Evolutionary conservation across 2,329 filamentous ascomycete species (phyloP).

Genomic region (Penicillium vulpinum): DNA sequence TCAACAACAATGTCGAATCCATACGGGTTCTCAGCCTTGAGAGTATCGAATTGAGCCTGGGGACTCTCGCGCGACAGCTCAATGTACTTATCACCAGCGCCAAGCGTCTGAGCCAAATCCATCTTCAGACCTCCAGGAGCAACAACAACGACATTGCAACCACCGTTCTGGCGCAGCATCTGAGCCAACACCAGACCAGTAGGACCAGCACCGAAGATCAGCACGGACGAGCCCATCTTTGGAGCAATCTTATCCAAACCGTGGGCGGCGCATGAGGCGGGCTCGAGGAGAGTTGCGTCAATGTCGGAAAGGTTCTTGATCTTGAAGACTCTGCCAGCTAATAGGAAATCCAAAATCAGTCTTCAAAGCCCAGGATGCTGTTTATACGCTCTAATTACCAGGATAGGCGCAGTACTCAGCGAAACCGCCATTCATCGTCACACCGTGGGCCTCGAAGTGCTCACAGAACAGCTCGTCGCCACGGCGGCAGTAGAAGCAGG

Average conservation of each 20-base stretch:
- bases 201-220: conserved; percentile 69
- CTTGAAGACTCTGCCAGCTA: conserved; percentile 62
- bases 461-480: conserved; percentile 68
- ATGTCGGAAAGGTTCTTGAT: conserved; percentile 66
- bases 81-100: conserved; percentile 51
- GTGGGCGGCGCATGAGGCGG: conserved; percentile 70
- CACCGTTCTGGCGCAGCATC: conserved; percentile 64
- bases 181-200: conserved; percentile 67
- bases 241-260: conserved; percentile 68
- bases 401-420: conserved; percentile 66
- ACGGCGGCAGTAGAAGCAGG: conserved; percentile 71
- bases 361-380: neutral
- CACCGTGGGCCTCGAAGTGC: conserved; percentile 64
- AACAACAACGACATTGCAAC: conserved; percentile 69
- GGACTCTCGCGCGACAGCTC: conserved; percentile 53
- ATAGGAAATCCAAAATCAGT: neutral
- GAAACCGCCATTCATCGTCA: conserved; percentile 65
- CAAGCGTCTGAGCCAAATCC: conserved; percentile 59
- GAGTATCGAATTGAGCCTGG: conserved; percentile 59
- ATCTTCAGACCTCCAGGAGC: conserved; percentile 69
- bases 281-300: conserved; percentile 70
- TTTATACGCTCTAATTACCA: conserved; percentile 21
- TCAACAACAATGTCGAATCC: conserved; percentile 74
- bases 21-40: conserved; percentile 66
- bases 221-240: conserved; percentile 63